Conservation (phyloP, 768 basidiomycete genomes). For the Cystobasidium ongulense region DNA sequence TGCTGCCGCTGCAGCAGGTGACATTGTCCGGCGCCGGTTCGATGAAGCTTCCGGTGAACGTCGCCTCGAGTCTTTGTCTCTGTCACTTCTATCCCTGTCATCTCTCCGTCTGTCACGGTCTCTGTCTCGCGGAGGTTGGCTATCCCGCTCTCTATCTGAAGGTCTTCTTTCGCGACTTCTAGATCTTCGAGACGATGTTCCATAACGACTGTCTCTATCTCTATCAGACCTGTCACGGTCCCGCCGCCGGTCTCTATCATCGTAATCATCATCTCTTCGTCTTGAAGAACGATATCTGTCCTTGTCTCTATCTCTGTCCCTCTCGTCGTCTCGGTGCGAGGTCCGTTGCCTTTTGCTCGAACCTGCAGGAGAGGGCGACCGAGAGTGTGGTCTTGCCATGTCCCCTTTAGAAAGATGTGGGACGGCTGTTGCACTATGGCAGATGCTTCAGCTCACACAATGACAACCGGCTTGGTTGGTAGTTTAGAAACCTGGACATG, state of each 20-base stretch:
- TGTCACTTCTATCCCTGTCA: background rate
- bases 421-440: background rate
- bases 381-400: conserved; percentile 16
- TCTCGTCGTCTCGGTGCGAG: background rate
- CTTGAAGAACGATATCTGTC: conserved; percentile 6
- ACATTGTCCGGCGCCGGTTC: conserved; percentile 6
- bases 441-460: background rate
- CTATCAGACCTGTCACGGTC: conserved; percentile 15
- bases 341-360: conserved; percentile 16
- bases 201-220: conserved; percentile 17
- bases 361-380: conserved; percentile 25
- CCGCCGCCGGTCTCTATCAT: background rate
- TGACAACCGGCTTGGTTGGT: background rate
- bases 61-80: background rate
- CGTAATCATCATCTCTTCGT: background rate
- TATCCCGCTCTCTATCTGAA: background rate
- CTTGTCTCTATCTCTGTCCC: conserved; percentile 24
- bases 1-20: conserved; percentile 7
- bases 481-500: background rate
- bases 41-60: conserved; percentile 17
- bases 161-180: conserved; percentile 21
- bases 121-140: conserved; percentile 18
- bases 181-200: background rate
- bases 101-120: conserved; percentile 28
- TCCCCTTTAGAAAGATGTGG: no score